These are phyloP conservation scores for Dovyalis caffra DNA, from an alignment of 345 rosid genomes.

Conservation along the genomic window DNA sequence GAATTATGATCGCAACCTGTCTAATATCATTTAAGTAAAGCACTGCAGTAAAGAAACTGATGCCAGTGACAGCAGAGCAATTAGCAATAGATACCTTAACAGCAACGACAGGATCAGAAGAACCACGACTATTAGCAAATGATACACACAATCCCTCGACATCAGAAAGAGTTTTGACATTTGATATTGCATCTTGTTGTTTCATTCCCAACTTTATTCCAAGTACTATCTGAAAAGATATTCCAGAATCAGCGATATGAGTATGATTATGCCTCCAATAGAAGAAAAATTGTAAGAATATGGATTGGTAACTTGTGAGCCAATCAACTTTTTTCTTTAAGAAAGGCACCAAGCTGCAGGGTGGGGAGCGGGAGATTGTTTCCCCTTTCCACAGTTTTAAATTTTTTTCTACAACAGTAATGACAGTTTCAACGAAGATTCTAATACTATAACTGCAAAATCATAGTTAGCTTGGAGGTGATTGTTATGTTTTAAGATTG, in stretches of 20 bases:
- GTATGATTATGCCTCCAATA: not conserved
- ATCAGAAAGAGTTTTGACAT: slow-evolving; percentile 87
- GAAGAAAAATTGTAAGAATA: not conserved
- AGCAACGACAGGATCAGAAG: slow-evolving; percentile 78
- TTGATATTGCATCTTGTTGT: slow-evolving; percentile 61
- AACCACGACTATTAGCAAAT: slow-evolving; percentile 51
- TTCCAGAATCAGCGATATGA: slow-evolving; percentile 15
- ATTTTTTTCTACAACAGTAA: not conserved
- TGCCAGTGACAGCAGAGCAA: not conserved
- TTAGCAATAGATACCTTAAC: slow-evolving; percentile 62
- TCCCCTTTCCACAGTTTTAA: not conserved
- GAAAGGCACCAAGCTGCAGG: not conserved
- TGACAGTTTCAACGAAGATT: not conserved
- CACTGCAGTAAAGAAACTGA: not conserved
- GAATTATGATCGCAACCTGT: not conserved
- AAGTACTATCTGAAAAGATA: slow-evolving; percentile 62
- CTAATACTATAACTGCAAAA: not conserved
- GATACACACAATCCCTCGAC: slow-evolving; percentile 84
- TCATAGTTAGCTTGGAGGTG: not conserved
- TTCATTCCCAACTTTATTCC: slow-evolving; percentile 88
- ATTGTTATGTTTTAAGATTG: not conserved
- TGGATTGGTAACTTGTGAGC: not conserved
- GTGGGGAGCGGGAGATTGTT: not conserved
- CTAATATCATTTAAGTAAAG: not conserved
- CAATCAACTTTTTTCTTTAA: not conserved